Base-by-base conservation (phyloP, 176 grass and related monocot species). In the Musa schizocarpa region DNA sequence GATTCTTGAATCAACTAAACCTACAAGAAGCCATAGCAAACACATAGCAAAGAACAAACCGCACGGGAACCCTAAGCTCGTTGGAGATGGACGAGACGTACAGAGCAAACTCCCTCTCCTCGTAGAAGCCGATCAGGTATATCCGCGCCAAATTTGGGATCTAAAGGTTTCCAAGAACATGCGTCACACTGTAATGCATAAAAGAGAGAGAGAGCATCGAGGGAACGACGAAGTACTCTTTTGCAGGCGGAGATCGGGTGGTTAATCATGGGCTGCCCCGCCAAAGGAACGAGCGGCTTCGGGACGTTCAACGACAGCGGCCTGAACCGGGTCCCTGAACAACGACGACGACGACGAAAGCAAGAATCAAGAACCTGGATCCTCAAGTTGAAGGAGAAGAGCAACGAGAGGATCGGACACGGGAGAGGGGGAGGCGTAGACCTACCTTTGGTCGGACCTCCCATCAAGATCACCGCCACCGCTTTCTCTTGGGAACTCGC, bases 401-500 rank as follows among this genome's bases (percentile, higher is more conserved):
- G 34, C 34, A 43, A 43, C 34, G 4, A 43, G 34, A 43, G 34
- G 34, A 43, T 43, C 34, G 34, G 34, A 43, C 34, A 43, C 34
- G 34, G 34, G 34, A 4, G 34, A 5, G 34, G 34, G 34, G 4
- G 34, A 43, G 34, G 34, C 5, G 9, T n/a, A 66, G 58, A 55
- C 21, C 2, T 11, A 16, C 90, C 95, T 84, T 98, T 98, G 12
- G 95, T 98, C 50, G 90, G 90, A 9, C 95, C 90, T 27, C 95
- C 95, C 78, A 98, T 90, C 95, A 98, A 85, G 86, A 98, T 93
- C 84, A 98, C 95, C 66, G 90, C 84, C 75, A 98, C 94, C 75
- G 93, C 82, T 69, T 69, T 84, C 82, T 93, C 84, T 83, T 93
- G 75, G 77, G 94, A 68, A 82, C 82, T 84, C 52, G 86, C 82